Conservation (phyloP, 2,329 filamentous ascomycete genomes). For the Colletotrichum filicis region DNA sequence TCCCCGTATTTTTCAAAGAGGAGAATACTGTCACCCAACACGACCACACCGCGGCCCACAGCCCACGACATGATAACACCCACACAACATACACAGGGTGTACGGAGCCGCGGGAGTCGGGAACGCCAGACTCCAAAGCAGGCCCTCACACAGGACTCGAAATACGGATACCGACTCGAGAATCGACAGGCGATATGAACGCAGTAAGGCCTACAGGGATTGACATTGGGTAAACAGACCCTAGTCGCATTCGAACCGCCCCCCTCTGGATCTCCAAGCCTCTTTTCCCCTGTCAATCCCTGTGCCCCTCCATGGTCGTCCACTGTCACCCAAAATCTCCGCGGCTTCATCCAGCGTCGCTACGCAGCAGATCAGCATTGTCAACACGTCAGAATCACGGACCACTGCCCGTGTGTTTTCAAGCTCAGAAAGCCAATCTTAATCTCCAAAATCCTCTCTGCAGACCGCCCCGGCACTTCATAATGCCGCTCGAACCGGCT, state of each 20-base stretch:
- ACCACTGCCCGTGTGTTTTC: slow-evolving; percentile 23
- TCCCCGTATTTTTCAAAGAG: slow-evolving; percentile 6
- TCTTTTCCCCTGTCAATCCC: not conserved
- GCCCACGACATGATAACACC: not conserved
- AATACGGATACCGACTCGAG: not conserved
- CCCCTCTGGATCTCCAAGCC: not conserved
- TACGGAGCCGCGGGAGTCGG: not conserved
- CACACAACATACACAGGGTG: not conserved
- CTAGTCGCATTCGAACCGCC: not conserved
- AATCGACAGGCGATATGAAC: not conserved
- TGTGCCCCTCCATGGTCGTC: not conserved
- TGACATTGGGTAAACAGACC: not conserved
- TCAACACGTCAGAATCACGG: slow-evolving; percentile 32
- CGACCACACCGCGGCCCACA: not conserved
- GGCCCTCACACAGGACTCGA: not conserved
- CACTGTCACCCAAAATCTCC: slow-evolving; percentile 22
- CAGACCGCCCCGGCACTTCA: slow-evolving; percentile 22
- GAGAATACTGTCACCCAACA: not conserved
- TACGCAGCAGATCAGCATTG: slow-evolving; percentile 25
- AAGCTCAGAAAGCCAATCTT: slow-evolving; percentile 33
- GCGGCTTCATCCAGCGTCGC: slow-evolving; percentile 25
- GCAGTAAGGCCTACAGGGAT: not conserved
- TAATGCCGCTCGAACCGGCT: slow-evolving; percentile 28
- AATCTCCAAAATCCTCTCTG: slow-evolving; percentile 21
- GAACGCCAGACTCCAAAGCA: not conserved